Conservation (phyloP, 805 yeast species). For the Kluyveromyces aestuarii region DNA sequence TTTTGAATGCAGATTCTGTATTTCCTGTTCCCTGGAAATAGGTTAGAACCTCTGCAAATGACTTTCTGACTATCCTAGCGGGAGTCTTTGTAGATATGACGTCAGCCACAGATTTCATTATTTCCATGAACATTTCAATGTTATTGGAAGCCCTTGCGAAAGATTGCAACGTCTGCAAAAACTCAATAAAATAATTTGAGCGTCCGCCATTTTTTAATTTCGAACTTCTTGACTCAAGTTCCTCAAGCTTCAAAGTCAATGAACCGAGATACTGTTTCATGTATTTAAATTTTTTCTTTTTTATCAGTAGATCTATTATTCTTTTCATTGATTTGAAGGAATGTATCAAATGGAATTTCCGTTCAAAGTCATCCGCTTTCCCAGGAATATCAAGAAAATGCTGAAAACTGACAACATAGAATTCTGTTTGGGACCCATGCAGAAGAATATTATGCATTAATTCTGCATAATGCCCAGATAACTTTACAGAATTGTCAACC, state of each 20-base stretch:
- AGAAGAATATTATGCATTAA: slow-evolving; percentile 12
- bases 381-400: slow-evolving; percentile 12
- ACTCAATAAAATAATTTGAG: slow-evolving; percentile 10
- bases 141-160: slow-evolving; percentile 13
- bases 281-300: slow-evolving; percentile 12
- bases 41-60: slow-evolving; percentile 10
- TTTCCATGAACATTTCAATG: slow-evolving; percentile 15
- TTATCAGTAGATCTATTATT: slow-evolving; percentile 10
- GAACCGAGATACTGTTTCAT: slow-evolving; percentile 15
- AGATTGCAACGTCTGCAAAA: slow-evolving; percentile 14
- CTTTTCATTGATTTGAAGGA: slow-evolving; percentile 14
- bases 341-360: slow-evolving; percentile 16
- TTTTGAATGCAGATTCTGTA: slow-evolving; percentile 19
- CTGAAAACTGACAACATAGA: slow-evolving; percentile 21
- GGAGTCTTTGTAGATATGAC: slow-evolving; percentile 4
- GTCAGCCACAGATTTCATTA: slow-evolving; percentile 9
- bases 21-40: slow-evolving; percentile 12
- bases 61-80: slow-evolving; percentile 9
- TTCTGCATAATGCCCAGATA: slow-evolving; percentile 12
- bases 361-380: slow-evolving; percentile 7
- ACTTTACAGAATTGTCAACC: slow-evolving; percentile 15
- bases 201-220: slow-evolving; percentile 1
- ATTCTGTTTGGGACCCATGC: slow-evolving; percentile 22
- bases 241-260: slow-evolving; percentile 13
- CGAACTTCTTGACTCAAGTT: slow-evolving; percentile 1